Evolutionary conservation across 257 asterid species (phyloP), one percentile per base, ranked within the genome.

Genomic region (Nicotiana undulata): DNA sequence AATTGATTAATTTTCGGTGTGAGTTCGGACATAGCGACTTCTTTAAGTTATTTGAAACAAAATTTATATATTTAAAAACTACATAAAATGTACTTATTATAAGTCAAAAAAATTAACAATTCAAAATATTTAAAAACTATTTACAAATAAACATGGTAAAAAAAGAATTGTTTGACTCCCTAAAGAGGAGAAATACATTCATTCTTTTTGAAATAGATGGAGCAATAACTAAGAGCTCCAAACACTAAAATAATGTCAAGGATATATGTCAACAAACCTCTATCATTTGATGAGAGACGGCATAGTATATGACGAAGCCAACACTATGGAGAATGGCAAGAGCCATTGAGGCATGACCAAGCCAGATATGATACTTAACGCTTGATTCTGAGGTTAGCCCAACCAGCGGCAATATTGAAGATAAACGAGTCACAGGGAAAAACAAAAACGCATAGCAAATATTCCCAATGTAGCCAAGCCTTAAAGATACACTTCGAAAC

Each of bases 301-400:
- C 85, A 89, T 92, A 89, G 75, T 84, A 88, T 89, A 92, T 83
- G 22, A 87, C 13, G 63, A 88, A 92, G 13, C 95, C 92, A 4
- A 88, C 24, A 79, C 87, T 88, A 75, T 90, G 95, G 46, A 81
- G 83, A 24, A 91, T 80, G 67, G 91, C 91, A 15, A 92, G 91
- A 29, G 85, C 29, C 58, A 44, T 83, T 0, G 91, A 88, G 44
- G 83, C 7, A 63, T 92, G 97, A 2, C 97, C 95, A 1, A 92
- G 90, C 95, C 97, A 92, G 56, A 89, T 92, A 80, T 92, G 97
- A 77, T 92, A 92, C 77, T 92, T 92, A 86, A 92, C 88, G 87
- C 92, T 89, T 0, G 95, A 89, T 60, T 92, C 95, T 2, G 97
- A 89, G 10, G 93, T 90, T 9, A 92, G 91, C 79, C 97, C 97